Base-by-base conservation (phyloP, 768 basidiomycete genomes). In the Auricularia sp. region DNA sequence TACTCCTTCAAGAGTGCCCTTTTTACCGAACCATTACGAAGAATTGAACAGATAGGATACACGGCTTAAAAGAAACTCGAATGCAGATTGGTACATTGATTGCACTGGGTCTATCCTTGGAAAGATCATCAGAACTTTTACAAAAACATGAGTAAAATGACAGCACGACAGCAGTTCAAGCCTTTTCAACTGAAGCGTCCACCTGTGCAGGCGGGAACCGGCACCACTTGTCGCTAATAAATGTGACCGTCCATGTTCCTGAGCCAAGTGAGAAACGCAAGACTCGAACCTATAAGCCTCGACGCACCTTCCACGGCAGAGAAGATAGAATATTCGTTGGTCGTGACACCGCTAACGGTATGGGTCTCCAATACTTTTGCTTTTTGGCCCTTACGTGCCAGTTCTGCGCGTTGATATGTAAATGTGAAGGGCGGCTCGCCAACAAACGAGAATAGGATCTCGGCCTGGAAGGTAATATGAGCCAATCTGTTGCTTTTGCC, bases 361-460 rank as follows among this genome's bases (percentile, higher is more conserved):
- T 95, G 93, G 18, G 92, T 92, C 75, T 95, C 93, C 6, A 95
- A 80, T n/a, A 94, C 85, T 71, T 88, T 90, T 62, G 85, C 85
- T 51, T 84, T 79, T 68, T 83, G 86, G 36, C 88, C 87, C 72
- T 89, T 90, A 76, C 82, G 85, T 3, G 78, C 74, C 62, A 85
- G 81, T 74, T 92, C 92, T 2, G 91, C 82, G 59, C 92, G 84
- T 73, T 94, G 91, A 75, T 95, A 95, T 0, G 94, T 94, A 76
- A 99, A 98, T 1, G 94, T 89, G 77, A 98, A 99, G 0, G 97
- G 97, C 18, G 97, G 89, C 72, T 92, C 89, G 56, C 97, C 97
- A 37, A 88, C 80, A 63, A 99, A 82, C 3, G 87, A 87, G 75
- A 99, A 98, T 51, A 88, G 77, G 66, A 99, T 97, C 75, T 94